Conservation (phyloP, 2,329 filamentous ascomycete genomes). For the Hypoxylon sp. region DNA sequence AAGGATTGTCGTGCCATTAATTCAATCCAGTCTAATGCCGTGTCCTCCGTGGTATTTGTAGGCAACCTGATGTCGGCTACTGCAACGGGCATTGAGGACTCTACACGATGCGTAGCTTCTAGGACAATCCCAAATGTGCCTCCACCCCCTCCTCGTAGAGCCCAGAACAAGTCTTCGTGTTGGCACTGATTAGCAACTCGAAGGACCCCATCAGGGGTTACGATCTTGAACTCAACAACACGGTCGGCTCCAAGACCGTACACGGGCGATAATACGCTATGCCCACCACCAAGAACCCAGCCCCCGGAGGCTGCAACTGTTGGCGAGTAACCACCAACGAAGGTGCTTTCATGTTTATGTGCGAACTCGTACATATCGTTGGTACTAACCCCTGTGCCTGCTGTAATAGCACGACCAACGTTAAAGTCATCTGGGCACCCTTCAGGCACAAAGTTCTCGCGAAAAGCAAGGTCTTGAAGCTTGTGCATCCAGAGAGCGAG, state of each 20-base stretch:
- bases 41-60: slow-evolving; percentile 47
- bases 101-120: slow-evolving; percentile 60
- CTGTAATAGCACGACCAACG: slow-evolving; percentile 47
- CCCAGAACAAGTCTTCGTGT: slow-evolving; percentile 64
- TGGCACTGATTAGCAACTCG: slow-evolving; percentile 54
- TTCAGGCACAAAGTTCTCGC: slow-evolving; percentile 44
- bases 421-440: slow-evolving; percentile 36
- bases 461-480: slow-evolving; percentile 46
- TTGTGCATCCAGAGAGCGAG: slow-evolving; percentile 53
- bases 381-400: slow-evolving; percentile 52
- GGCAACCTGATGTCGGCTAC: slow-evolving; percentile 49
- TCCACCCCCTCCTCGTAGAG: slow-evolving; percentile 64
- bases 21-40: slow-evolving; percentile 53
- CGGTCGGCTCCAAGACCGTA: slow-evolving; percentile 52
- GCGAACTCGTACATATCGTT: slow-evolving; percentile 51
- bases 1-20: slow-evolving; percentile 42
- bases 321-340: slow-evolving; percentile 48
- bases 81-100: slow-evolving; percentile 56
- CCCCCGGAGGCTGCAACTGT: slow-evolving; percentile 50
- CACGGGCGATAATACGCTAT: slow-evolving; percentile 50
- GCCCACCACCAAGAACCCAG: slow-evolving; percentile 52
- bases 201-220: slow-evolving; percentile 46
- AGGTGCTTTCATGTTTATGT: slow-evolving; percentile 46
- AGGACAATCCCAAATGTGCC: slow-evolving; percentile 62
- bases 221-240: slow-evolving; percentile 51